Conservation (phyloP, 768 basidiomycete genomes). For the Nevesoporus exiguus region DNA sequence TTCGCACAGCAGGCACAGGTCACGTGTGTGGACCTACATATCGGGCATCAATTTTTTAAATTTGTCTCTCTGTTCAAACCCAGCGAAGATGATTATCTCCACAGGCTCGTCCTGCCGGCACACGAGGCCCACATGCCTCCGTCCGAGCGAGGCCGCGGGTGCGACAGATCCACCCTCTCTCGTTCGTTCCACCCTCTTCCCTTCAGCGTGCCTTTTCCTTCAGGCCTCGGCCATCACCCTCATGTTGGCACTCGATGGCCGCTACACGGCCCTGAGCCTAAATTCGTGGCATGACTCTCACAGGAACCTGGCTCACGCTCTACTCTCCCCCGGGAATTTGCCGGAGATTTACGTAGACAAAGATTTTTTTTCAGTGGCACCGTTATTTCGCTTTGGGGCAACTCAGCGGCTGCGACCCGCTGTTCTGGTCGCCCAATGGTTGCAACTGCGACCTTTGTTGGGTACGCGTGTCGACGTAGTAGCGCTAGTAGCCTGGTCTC, state of each 20-base stretch:
- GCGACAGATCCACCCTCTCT: no score
- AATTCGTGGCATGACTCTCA: neutral
- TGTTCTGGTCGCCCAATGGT: no score
- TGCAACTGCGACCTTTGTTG: no score
- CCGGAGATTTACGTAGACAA: constrained; percentile 14
- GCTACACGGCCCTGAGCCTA: constrained; percentile 1
- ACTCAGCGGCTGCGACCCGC: neutral
- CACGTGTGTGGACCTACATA: constrained; percentile 24
- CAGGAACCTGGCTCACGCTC: neutral
- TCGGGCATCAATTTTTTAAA: constrained; percentile 18
- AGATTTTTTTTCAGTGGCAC: neutral
- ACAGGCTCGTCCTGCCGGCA: neutral
- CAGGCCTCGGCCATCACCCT: neutral
- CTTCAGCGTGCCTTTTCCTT: no score
- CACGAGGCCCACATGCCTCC: constrained; percentile 8
- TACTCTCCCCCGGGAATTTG: neutral
- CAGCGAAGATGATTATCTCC: constrained; percentile 27
- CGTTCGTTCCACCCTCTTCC: no score
- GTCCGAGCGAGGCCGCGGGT: no score
- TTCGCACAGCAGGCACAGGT: constrained; percentile 27
- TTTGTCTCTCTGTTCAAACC: constrained; percentile 9
- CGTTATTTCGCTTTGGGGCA: neutral
- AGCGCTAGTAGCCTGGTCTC: neutral
- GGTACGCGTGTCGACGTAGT: no score
- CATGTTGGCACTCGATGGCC: neutral